Conservation (phyloP, 768 basidiomycete genomes). For the Collybiopsis luxurians region DNA sequence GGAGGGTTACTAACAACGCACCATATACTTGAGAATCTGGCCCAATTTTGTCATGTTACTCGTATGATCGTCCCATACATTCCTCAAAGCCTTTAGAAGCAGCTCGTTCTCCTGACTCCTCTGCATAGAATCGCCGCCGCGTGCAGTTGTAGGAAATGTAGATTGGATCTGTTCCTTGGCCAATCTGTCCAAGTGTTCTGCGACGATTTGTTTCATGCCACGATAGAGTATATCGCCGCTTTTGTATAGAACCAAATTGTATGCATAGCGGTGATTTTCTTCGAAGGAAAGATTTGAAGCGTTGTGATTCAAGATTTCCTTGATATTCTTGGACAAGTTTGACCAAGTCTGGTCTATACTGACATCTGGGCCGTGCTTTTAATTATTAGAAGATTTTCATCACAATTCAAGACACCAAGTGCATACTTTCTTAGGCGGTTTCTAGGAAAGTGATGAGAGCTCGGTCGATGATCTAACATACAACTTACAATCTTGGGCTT, state of each 20-base stretch:
- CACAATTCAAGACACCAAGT: not conserved
- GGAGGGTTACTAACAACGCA: conserved; percentile 31
- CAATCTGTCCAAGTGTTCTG: conserved; percentile 78
- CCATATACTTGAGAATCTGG: conserved; percentile 96
- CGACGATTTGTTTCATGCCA: conserved; percentile 75
- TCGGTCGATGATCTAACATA: not conserved
- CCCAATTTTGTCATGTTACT: conserved; percentile 85
- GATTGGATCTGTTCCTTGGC: conserved; percentile 77
- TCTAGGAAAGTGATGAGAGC: not conserved
- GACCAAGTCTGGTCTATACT: conserved; percentile 85
- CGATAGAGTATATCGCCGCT: conserved; percentile 84
- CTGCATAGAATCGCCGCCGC: conserved; percentile 62
- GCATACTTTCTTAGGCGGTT: conserved; percentile 13
- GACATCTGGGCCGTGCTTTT: conserved; percentile 69
- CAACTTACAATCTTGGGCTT: conserved; percentile 42
- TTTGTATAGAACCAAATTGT: conserved; percentile 90
- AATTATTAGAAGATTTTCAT: not conserved
- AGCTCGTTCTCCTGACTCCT: conserved; percentile 81
- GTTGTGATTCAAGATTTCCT: conserved; percentile 94
- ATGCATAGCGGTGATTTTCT: conserved; percentile 91
- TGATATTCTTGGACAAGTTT: conserved; percentile 78
- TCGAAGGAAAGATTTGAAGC: conserved; percentile 87
- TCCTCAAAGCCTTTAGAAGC: conserved; percentile 76
- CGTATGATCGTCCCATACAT: conserved; percentile 93
- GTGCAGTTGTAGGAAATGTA: conserved; percentile 73